Conservation (phyloP, 2,329 filamentous ascomycete species). For the Arthroderma uncinatum region DNA sequence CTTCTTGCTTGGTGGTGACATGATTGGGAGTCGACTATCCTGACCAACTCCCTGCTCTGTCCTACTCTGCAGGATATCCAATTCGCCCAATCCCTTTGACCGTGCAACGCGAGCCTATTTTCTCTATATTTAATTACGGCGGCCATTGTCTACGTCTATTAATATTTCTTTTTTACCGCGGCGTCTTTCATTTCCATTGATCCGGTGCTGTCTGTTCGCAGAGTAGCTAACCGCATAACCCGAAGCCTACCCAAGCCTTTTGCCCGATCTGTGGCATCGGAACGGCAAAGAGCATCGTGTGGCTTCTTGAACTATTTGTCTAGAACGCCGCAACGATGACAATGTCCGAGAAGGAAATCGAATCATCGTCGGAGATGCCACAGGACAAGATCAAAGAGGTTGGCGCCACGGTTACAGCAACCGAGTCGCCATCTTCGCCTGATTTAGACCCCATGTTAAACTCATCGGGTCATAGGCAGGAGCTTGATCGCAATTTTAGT, state of each 20-base stretch:
- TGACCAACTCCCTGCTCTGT: neutral
- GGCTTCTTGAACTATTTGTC: neutral
- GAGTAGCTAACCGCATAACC: neutral
- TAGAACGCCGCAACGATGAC: neutral
- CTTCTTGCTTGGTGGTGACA: neutral
- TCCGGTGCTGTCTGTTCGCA: neutral
- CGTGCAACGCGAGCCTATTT: neutral
- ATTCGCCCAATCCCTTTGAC: neutral
- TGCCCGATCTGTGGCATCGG: neutral
- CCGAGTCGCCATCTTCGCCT: neutral
- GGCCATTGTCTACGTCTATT: neutral
- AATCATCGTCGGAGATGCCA: neutral
- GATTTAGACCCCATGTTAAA: conserved; percentile 36
- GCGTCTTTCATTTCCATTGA: neutral
- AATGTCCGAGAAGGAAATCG: neutral
- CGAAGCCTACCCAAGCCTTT: neutral
- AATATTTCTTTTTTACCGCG: neutral
- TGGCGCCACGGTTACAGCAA: neutral
- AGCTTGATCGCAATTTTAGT: conserved; percentile 52
- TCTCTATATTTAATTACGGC: neutral
- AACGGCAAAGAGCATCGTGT: neutral
- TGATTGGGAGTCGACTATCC: neutral
- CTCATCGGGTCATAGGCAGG: conserved; percentile 53
- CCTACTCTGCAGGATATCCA: neutral
- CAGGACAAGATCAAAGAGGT: neutral